A percentile compares a stretch with the other conserved stretches of the same genome.
Evolutionary conservation across 768 basidiomycete genomes (phyloP).

Genomic region (Sarcodon aspratus): DNA sequence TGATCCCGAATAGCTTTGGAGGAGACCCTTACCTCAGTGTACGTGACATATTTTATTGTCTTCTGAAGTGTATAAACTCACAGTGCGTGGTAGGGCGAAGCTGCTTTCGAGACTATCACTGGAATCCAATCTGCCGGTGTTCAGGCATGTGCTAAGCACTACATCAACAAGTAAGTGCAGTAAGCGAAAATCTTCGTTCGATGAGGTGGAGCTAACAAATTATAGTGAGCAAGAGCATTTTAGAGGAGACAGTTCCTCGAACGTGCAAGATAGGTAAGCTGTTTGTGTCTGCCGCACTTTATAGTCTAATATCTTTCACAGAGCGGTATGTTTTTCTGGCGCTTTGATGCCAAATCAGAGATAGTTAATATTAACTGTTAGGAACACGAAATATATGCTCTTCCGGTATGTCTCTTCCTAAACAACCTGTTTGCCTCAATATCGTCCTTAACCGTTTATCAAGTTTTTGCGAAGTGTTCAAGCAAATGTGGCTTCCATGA

Average conservation of each 20-base stretch:
- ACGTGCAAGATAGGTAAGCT: constrained; percentile 12
- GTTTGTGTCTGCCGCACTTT: background rate
- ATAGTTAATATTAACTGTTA: background rate
- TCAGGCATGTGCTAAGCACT: constrained; percentile 13
- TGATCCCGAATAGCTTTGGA: constrained; percentile 5
- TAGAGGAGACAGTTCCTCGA: constrained; percentile 9
- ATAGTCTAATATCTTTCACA: background rate
- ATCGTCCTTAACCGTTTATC: background rate
- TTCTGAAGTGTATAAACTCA: too few species aligned
- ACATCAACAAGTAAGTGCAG: constrained; percentile 6
- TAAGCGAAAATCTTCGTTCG: background rate
- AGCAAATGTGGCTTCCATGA: constrained; percentile 13
- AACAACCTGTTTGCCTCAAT: background rate
- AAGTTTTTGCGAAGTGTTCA: constrained; percentile 14
- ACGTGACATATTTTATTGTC: too few species aligned
- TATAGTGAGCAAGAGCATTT: constrained; percentile 12
- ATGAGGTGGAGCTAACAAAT: background rate
- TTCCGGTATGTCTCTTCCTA: constrained; percentile 6
- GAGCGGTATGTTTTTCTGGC: constrained; percentile 5
- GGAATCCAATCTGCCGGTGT: constrained; percentile 21
- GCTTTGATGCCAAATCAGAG: background rate
- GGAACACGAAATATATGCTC: constrained; percentile 13
- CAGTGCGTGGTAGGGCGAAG: constrained; percentile 12
- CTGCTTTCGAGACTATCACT: constrained; percentile 17
- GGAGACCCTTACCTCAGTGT: constrained; percentile 16